Evolutionary conservation across 768 basidiomycete species (phyloP), one percentile per base, ranked within the genome.

Genomic region (Suillus luteus): DNA sequence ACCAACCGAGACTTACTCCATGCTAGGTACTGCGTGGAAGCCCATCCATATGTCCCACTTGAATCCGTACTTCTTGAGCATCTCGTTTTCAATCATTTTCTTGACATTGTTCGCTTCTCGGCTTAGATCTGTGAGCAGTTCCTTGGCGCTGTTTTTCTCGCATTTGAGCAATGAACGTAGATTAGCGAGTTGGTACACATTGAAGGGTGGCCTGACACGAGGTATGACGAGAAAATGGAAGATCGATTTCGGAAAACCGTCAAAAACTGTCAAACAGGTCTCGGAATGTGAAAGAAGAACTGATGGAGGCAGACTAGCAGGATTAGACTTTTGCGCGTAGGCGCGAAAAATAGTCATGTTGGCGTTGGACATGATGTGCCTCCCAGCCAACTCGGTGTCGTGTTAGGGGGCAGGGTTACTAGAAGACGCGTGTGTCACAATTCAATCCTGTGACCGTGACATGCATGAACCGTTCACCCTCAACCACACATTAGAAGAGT

Each of bases 201-300:
- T 72, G 60, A 74, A 46, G 10, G 79, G 71, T 6, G 71, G 68
- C 46, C 52, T 68, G 65, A 74, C 59, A 69, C 87, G 84, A 46
- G 95, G 95, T n/a, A 96, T 81, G 62, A 96, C 75, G 51, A 97
- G 82, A 71, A 95, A 91, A 76, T 97, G 95, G 73, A 93, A 96
- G 62, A 86, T 89, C 5, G 92, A 87, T 75, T 95, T 95, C 5
- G 91, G 91, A 71, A 81, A 95, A 33, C 79, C 83, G 77, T 95
- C 93, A 70, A 86, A 90, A 60, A 95, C 77, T 6, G 87, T 89
- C 54, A 93, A 68, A 9, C 86, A 83, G 59, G 75, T 81, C 27
- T 79, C 71, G 1, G 84, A 85, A 65, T 85, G 78, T 33, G 80
- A 78, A 69, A 91, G 86, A 24, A 88, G 81, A 37, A 93, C 70